Evolutionary conservation across 805 yeast species (phyloP).

Genomic region (Metschnikowia hibisci): DNA sequence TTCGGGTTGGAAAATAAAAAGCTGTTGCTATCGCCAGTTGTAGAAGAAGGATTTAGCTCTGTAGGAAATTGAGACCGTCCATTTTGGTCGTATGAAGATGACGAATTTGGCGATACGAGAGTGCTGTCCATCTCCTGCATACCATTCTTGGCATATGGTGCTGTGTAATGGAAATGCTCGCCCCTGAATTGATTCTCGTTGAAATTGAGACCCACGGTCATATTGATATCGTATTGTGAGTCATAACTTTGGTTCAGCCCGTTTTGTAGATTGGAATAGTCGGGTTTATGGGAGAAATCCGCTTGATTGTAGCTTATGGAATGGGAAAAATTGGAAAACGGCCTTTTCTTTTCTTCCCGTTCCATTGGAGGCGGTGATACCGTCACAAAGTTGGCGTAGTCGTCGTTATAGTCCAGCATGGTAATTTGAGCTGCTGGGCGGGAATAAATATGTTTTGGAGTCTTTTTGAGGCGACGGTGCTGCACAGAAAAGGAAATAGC

Average conservation of each 20-base stretch:
- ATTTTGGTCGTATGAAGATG: not conserved
- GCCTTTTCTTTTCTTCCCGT: not conserved
- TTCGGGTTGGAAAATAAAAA: conserved; percentile 12
- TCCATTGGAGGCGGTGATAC: conserved; percentile 26
- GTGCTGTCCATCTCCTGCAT: not conserved
- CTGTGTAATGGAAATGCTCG: too few relatives aligned
- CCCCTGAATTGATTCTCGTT: not conserved
- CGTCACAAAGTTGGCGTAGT: conserved; percentile 29
- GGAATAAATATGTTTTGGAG: too few relatives aligned
- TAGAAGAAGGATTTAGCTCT: not conserved
- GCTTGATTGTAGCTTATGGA: not conserved
- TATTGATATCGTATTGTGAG: not conserved
- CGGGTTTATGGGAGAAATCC: not conserved
- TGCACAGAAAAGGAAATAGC: too few relatives aligned
- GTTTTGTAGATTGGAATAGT: not conserved
- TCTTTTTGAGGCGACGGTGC: too few relatives aligned
- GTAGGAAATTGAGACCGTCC: not conserved
- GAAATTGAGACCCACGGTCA: not conserved
- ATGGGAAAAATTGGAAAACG: not conserved
- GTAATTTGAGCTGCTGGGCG: not conserved
- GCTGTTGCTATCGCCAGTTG: not conserved
- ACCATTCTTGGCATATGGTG: too few relatives aligned
- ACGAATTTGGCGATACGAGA: conserved; percentile 2
- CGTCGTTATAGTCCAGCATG: conserved; percentile 16
- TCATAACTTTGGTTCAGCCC: not conserved